Percentiles rank a stretch among this genome's conserved stretches.
phyloP scores from a whole-genome alignment of 768 basidiomycete species.

The Suillus decipiens region DNA sequence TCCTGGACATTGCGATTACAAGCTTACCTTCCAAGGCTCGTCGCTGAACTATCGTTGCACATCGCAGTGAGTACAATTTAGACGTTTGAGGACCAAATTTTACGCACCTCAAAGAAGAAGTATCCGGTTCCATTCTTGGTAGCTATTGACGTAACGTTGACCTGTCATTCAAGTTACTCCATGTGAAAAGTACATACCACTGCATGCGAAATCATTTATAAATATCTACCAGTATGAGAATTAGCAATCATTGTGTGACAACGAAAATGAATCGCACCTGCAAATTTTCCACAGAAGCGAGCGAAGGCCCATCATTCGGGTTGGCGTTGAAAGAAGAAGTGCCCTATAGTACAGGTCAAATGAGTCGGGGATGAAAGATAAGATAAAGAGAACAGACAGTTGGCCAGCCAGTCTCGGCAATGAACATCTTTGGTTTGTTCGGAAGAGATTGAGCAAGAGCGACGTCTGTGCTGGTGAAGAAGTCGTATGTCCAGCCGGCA shows the following conservation, averaged over 20 bases:
- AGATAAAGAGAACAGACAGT: slow-evolving; percentile 46
- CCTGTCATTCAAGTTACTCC: slow-evolving; percentile 13
- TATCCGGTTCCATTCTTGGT: slow-evolving; percentile 81
- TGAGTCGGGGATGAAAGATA: slow-evolving; percentile 1
- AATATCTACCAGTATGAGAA: slow-evolving; percentile 53
- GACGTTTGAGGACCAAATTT: background rate
- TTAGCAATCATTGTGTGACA: slow-evolving; percentile 13
- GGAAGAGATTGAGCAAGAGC: slow-evolving; percentile 51
- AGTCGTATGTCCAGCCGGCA: slow-evolving; percentile 79
- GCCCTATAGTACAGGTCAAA: slow-evolving; percentile 37
- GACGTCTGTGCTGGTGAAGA: slow-evolving; percentile 74
- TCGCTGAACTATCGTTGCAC: slow-evolving; percentile 56
- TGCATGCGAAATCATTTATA: slow-evolving; percentile 84
- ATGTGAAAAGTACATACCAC: slow-evolving; percentile 22
- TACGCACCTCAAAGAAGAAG: slow-evolving; percentile 79
- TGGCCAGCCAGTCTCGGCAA: slow-evolving; percentile 94
- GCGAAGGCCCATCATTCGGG: slow-evolving; percentile 67
- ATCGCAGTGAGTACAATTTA: slow-evolving; percentile 5
- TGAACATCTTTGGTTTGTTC: slow-evolving; percentile 81
- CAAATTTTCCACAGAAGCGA: slow-evolving; percentile 59
- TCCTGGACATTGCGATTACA: background rate
- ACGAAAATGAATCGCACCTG: slow-evolving; percentile 40
- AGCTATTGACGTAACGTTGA: slow-evolving; percentile 43
- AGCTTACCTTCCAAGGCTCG: slow-evolving; percentile 76
- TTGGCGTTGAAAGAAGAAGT: slow-evolving; percentile 57